phyloP scores from a whole-genome alignment of 148 eudicot species.

The Amaranthus hypochondriacus region DNA sequence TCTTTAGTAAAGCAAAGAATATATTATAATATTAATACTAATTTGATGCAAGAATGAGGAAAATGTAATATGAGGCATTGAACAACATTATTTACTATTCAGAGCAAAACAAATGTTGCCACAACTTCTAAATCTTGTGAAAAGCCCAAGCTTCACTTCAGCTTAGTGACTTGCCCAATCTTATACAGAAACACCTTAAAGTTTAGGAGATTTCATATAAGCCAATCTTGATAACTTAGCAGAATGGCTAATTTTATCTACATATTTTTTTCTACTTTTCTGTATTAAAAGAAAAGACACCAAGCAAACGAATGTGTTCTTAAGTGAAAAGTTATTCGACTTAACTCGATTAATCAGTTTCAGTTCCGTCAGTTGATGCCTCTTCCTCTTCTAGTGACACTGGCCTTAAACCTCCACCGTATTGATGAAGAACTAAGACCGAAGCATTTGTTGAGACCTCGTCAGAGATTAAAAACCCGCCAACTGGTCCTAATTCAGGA shows the following conservation, averaged over 20 bases:
- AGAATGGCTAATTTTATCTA: neutral
- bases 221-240: neutral
- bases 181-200: constrained; percentile 3
- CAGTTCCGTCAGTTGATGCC: constrained; percentile 24
- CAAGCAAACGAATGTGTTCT: neutral
- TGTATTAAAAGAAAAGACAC: neutral
- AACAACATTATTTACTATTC: no score
- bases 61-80: no score
- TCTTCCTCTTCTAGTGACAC: constrained; percentile 26
- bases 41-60: no score
- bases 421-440: constrained; percentile 66
- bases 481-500: constrained; percentile 65
- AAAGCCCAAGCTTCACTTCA: neutral
- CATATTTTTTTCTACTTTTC: constrained; percentile 4
- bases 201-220: neutral
- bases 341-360: constrained; percentile 29
- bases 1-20: no score
- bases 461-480: constrained; percentile 41
- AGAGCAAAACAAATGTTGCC: neutral
- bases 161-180: neutral
- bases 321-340: neutral
- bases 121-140: neutral
- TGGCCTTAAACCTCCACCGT: constrained; percentile 26
- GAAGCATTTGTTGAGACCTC: constrained; percentile 53
- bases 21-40: no score